Evolutionary conservation across 1,284 basidiomycete species (phyloP).

Genomic region (Cryptococcus jaspeensis): DNA sequence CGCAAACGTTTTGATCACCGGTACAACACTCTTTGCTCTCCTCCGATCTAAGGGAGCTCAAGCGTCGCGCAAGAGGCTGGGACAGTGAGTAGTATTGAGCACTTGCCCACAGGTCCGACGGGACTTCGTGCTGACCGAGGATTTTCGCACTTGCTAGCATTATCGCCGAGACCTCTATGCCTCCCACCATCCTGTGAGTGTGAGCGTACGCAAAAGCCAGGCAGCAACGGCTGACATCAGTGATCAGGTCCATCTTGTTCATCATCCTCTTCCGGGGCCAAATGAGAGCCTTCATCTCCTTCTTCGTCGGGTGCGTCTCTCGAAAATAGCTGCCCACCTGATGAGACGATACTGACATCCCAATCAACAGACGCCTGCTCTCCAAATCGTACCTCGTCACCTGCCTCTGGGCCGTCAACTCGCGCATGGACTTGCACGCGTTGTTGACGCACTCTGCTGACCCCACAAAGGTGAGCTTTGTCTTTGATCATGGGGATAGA

Average conservation of each 20-base stretch:
- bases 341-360: too few relatives aligned
- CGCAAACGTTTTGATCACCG: too few relatives aligned
- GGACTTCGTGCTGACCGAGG: too few relatives aligned
- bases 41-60: too few relatives aligned
- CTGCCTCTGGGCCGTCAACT: background rate
- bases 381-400: background rate
- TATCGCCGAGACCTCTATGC: too few relatives aligned
- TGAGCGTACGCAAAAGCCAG: background rate
- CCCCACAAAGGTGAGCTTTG: too few relatives aligned
- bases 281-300: background rate
- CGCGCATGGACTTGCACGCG: background rate
- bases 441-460: too few relatives aligned
- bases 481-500: too few relatives aligned
- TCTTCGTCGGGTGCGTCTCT: background rate
- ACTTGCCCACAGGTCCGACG: too few relatives aligned
- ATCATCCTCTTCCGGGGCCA: background rate
- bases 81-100: background rate
- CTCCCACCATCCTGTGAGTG: too few relatives aligned
- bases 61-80: background rate
- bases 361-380: background rate
- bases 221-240: constrained; percentile 7
- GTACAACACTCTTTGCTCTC: too few relatives aligned
- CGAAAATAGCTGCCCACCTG: background rate
- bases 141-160: too few relatives aligned
- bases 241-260: background rate